Evolutionary conservation across 1,284 basidiomycete species (phyloP), one percentile per base, ranked within the genome.

Genomic region (Apiotrichum montevideense): DNA sequence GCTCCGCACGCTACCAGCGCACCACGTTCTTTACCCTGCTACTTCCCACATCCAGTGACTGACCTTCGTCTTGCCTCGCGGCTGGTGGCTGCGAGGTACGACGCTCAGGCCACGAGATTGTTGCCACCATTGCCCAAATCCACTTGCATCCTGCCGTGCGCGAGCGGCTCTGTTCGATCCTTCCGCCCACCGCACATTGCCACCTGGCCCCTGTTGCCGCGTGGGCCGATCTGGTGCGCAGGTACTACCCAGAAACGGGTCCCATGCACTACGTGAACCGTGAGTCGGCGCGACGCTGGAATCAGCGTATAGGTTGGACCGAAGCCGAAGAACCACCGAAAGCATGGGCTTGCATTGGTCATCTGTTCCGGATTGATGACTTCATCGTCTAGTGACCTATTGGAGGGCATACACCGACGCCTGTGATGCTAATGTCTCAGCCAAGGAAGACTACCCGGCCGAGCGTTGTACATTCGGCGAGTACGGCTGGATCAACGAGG

Each of bases 41-140:
- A 21, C 21, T 21, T 21, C 21, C 21, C 21, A 21, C 21, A 21
- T 21, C 21, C 21, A 21, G 21, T 21, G 21, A 21, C 21, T 21
- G 21, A 21, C 21, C 21, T 21, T 21, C 21, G 21, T 21, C 21
- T 21, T 21, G 21, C 21, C 21, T 21, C 21, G 21, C 21, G 21
- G 21, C 21, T 21, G 21, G 21, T 21, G 21, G 21, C 21, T 21
- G 21, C 21, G 21, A 21, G 21, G 21, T 21, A 21, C 21, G 21
- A 21, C 21, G 21, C 21, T 7, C 68, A 82, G 91, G 92, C 13
- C 92, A 96, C 66, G 87, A 94, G 77, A 87, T 95, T 47, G 84
- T 92, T 1, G 93, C 91, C 2, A 93, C 91, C 5, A 90, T 97
- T 56, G 92, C 93, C 0, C 89, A 96, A 72, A 88, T 92, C 55